These are phyloP conservation scores for Linnemannia exigua DNA, from an alignment of 192 early-diverging fungal genomes.

Conservation along the genomic window DNA sequence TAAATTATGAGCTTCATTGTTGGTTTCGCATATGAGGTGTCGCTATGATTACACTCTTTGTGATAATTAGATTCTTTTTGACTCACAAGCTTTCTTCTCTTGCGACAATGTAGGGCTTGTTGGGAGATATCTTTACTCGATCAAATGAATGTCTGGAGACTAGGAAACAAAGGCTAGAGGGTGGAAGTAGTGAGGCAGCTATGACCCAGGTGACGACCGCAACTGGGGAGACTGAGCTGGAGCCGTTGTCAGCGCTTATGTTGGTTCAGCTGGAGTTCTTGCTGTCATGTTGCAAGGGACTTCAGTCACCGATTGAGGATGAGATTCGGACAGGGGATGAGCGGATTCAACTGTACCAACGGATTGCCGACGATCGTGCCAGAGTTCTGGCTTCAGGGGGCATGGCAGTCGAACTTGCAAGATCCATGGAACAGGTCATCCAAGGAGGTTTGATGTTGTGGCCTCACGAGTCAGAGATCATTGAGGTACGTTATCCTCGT, in stretches of 20 bases:
- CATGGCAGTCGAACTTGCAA: slow-evolving; percentile 47
- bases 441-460: slow-evolving; percentile 58
- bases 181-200: slow-evolving; percentile 6
- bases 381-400: slow-evolving; percentile 19
- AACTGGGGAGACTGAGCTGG: slow-evolving; percentile 29
- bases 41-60: background rate
- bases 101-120: slow-evolving; percentile 17
- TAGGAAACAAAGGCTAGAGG: slow-evolving; percentile 17
- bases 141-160: slow-evolving; percentile 51
- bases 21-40: background rate
- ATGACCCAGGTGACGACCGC: background rate
- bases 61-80: background rate
- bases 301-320: slow-evolving; percentile 68
- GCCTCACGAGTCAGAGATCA: slow-evolving; percentile 60
- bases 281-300: slow-evolving; percentile 64
- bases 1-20: slow-evolving; percentile 4
- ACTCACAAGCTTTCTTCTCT: background rate
- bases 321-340: slow-evolving; percentile 46
- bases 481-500: slow-evolving; percentile 30
- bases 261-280: slow-evolving; percentile 63
- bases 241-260: slow-evolving; percentile 47
- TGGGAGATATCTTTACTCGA: slow-evolving; percentile 48
- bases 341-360: slow-evolving; percentile 33
- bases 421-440: slow-evolving; percentile 60
- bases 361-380: slow-evolving; percentile 16